phyloP scores from a whole-genome alignment of 2,329 filamentous ascomycete species.

The Pyricularia sp. region DNA sequence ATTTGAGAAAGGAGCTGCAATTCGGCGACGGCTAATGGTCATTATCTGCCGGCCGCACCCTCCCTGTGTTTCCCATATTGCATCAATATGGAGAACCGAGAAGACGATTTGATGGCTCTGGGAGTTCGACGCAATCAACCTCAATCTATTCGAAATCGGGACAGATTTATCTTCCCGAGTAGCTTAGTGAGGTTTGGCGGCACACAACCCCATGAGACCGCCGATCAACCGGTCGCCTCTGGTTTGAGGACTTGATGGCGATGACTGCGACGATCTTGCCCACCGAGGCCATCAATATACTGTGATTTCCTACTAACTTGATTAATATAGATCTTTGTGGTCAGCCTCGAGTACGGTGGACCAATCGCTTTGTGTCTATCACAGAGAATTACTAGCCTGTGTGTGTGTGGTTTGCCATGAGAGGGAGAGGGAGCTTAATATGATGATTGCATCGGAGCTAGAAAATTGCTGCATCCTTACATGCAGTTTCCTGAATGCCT shows the following conservation, averaged over 20 bases:
- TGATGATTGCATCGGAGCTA: background rate
- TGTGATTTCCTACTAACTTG: background rate
- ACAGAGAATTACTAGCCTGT: background rate
- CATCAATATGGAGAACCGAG: background rate
- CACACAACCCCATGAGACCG: background rate
- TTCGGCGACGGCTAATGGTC: background rate
- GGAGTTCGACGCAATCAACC: background rate
- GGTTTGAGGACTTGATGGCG: background rate
- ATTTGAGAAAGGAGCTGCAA: background rate
- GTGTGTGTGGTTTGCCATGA: background rate
- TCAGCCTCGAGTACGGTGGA: no score
- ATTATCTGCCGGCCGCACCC: background rate
- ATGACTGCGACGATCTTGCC: background rate
- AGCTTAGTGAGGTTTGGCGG: background rate
- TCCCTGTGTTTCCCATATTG: background rate
- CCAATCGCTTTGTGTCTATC: background rate
- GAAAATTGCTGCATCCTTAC: background rate
- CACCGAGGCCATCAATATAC: background rate
- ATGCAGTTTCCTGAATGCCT: background rate
- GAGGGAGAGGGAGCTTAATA: background rate
- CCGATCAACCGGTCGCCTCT: background rate
- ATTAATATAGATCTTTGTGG: background rate
- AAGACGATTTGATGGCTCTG: background rate
- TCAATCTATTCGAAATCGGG: background rate
- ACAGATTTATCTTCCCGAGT: background rate